Base-by-base conservation (phyloP, 1,284 basidiomycete genomes). In the Sphagnurus paluster region DNA sequence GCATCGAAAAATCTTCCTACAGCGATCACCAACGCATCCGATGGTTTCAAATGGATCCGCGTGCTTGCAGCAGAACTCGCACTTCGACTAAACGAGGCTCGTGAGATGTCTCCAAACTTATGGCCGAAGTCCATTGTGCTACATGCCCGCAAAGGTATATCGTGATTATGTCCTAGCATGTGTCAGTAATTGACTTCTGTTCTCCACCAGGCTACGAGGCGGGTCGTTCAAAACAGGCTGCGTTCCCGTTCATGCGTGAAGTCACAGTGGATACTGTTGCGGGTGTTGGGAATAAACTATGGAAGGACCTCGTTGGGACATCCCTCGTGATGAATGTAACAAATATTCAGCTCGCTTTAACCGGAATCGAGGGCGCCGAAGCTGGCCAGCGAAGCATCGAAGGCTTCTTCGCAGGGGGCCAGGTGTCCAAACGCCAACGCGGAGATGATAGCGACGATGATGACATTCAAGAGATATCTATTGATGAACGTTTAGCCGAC, bases 81-180 rank as follows among this genome's bases (percentile, higher is more conserved):
- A 5, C 74, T 95, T 11, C 77, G 96, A 36, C 72, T 99, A 17
- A 82, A 82, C 38, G 93, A 98, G 54, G 90, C 90, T 1, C 75
- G 96, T 13, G 77, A 87, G 49, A 69, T 74, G 1, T 76, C 77
- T 16, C 82, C 87, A 0, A 84, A 86, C 25, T 64, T 98, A 14
- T 98, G 95, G 94, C 96, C 96, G 0, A 98, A 93, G 66, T 90
- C 90, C 0, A 71, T 99, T 29, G 91, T 90, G 7, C 70, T 98
- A 16, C 80, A 85, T 52, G 77, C 81, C 23, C 74, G 88, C 21
- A 82, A 84, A 75, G 80, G 89, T 84, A 50, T n/a, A n/a, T n/a
- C n/a, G n/a, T n/a, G n/a, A n/a, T n/a, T n/a, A n/a, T n/a, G n/a
- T n/a, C n/a, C n/a, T n/a, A n/a, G n/a, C n/a, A n/a, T n/a, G n/a